Base-by-base conservation (phyloP, 73 alveolate species). In the Tetrahymena elliotti region DNA sequence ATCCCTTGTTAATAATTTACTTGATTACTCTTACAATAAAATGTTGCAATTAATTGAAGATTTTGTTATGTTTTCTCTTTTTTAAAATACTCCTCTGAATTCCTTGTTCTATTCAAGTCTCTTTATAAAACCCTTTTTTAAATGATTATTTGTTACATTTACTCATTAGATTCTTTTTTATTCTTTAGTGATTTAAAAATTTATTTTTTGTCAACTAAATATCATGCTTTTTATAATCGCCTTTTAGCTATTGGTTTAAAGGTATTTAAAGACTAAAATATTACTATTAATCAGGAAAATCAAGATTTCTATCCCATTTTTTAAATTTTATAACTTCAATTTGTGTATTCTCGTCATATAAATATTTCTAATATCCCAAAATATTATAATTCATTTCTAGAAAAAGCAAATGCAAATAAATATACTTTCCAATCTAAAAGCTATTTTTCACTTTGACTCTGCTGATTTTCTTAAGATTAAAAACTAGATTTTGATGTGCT, bases 1-100 rank as follows among this genome's bases (percentile, higher is more conserved):
- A 94, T 94, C 5, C 95, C 96, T 52, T 94, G 92, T 47, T 94
- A 47, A 88, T 94, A 84, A 47, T 94, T 88, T 10, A 94, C 96
- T 38, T 53, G 33, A 39, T 94, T 94, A 35, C 53, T 27, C 31
- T 33, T 36, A 24, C 96, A 94, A 83, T 94, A 94, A 41, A 94
- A 94, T 84, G 96, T 94, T n/a, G 96, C 96, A 15, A 94, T 52
- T 35, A 94, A n/a, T 53, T 36, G 33, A 24, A 94, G 82, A 52
- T 94, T 40, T 88, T 40, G n/a, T 35, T 94, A 31, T 33, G 96
- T 94, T 38, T 94, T 83, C 38, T 94, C 95, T 54, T 88, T 88
- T 38, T 94, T 94, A 35, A 94, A 94, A 35, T 47, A 94, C 2
- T 94, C 95, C n/a, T 94, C 96, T 35, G 68, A 92, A 34, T 94